Evolutionary conservation across 2,329 filamentous ascomycete species (phyloP), one percentile per base, ranked within the genome.

Genomic region (Colletotrichum sp.): DNA sequence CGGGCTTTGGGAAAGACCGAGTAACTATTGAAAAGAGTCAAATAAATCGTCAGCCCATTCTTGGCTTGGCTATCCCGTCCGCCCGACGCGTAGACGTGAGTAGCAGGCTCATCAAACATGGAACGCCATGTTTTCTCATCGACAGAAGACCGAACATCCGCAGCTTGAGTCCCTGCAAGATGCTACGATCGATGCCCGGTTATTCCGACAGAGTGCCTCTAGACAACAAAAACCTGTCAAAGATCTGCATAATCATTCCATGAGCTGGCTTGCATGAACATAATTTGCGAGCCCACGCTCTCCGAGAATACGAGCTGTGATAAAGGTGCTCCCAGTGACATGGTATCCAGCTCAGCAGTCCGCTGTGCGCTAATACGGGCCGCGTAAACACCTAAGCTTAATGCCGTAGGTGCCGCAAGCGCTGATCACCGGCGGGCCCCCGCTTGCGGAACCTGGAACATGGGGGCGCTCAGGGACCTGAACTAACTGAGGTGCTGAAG

Each of bases 381-480:
- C 52, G 49, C n/a, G 30, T 30, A 26, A 5, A 9, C 32, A 28
- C 28, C 26, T 69, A 55, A 34, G 39, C 64, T 66, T 44, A 66
- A 32, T 24, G 34, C n/a, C 26, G 32, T 21, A 26, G 57, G n/a
- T 39, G 55, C 30, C 18, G 55, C 21, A 34, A 32, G 28, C 63
- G 69, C 63, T 75, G 34, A 49, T 68, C 60, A 18, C 26, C 36
- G 6, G 44, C 21, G 21, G 73, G 28, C 49, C 63, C 57, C 69
- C 63, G 57, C 73, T 68, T 52, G 69, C 36, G 63, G 39, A 68
- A 64, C 69, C 55, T 68, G 73, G 69, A 72, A 68, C 73, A 57
- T 28, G 69, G 63, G n/a, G 52, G 44, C 49, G 68, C 60, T 62
- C 24, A 69, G 44, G 69, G 55, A 55, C 69, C 64, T 57, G n/a